Percentiles rank a stretch among this genome's conserved stretches.
These are phyloP conservation scores for Xanthoceras sorbifolium DNA, from an alignment of 345 rosid species.

Conservation along the genomic window DNA sequence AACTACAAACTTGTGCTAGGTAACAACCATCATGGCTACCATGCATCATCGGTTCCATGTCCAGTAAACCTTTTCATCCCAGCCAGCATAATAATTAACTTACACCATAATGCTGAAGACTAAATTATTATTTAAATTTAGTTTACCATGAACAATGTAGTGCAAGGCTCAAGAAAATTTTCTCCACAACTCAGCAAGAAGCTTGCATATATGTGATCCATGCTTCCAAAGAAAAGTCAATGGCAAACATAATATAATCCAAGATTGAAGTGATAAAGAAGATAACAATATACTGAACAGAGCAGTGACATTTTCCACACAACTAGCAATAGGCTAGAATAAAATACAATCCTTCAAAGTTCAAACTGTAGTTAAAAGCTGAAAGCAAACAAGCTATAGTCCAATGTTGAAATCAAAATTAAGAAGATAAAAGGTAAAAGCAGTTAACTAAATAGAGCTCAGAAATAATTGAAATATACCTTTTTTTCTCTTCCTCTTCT, in stretches of 20 bases:
- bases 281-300: neutral
- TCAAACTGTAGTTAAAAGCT: neutral
- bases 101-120: neutral
- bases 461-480: conserved; percentile 47
- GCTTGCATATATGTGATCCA: neutral
- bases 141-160: neutral
- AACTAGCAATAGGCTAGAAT: neutral
- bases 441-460: conserved; percentile 3
- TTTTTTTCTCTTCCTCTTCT: conserved; percentile 90
- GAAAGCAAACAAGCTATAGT: neutral
- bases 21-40: neutral
- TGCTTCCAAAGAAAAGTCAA: neutral
- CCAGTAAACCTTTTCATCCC: neutral
- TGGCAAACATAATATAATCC: neutral
- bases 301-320: neutral
- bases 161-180: neutral
- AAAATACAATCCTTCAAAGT: neutral
- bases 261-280: neutral
- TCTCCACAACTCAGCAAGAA: conserved; percentile 1
- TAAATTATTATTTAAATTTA: conserved; percentile 8
- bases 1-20: neutral
- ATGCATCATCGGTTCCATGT: neutral
- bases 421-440: conserved; percentile 7
- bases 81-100: neutral
- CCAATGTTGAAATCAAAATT: conserved; percentile 5